Base-by-base conservation (phyloP, 1,284 basidiomycete species). In the Vanrija humicola region DNA sequence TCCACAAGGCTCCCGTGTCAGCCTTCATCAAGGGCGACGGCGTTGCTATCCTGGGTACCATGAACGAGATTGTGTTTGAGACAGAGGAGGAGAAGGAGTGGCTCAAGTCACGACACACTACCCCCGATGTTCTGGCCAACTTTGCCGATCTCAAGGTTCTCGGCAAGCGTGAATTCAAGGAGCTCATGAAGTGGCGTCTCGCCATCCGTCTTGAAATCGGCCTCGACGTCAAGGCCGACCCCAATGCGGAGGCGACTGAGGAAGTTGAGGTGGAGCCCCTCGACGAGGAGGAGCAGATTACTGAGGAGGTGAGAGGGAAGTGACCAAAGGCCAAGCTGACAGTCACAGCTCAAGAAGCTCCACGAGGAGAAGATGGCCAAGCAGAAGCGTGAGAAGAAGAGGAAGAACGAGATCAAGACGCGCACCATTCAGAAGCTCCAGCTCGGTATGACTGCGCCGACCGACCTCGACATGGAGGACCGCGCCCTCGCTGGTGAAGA, bases 161-260 rank as follows among this genome's bases (percentile, higher is more conserved):
- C 38, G 96, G 96, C 46, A 98, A 97, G 77, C 88, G 93, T 48
- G 96, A 99, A 69, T 99, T 98, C 80, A 97, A 97, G 75, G 76
- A 83, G 10, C 78, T 99, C 56, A 82, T 98, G 59, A 96, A 89
- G 79, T 99, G 96, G 95, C 82, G 94, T 48, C 77, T 84, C 29
- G 82, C 84, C 9, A 79, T 96, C 44, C 87, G 90, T 50, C 88
- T 91, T 77, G 90, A 91, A 80, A 78, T 90, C 51, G 93, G 90
- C 25, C 75, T 93, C 29, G 93, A 96, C 56, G 80, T 84, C 63
- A 93, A 88, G 75, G 83, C 81, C 5, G 87, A 84, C 62, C 75
- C 81, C 10, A 79, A 82, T 0, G 86, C 88, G 61, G 88, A 96
- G 68, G 74, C 83, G 43, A 89, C 85, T 0, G 91, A 94, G 73